phyloP scores from a whole-genome alignment of 768 basidiomycete genomes.

The Clavulina sp. region DNA sequence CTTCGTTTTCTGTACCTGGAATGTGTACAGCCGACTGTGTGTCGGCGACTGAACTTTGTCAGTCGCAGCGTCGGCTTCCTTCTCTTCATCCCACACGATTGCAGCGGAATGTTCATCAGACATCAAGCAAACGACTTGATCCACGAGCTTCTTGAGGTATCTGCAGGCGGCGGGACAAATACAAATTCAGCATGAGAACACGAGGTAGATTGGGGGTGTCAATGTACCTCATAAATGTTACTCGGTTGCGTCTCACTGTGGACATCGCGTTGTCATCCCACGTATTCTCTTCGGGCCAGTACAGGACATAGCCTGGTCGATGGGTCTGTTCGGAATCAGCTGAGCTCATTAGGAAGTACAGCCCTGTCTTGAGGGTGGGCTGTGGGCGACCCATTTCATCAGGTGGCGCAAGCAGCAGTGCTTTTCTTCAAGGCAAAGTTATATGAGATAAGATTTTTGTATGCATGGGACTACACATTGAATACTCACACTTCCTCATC shows the following conservation, averaged over 20 bases:
- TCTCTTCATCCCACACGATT: conserved; percentile 25
- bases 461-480: too few species aligned
- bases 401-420: not conserved
- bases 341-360: conserved; percentile 2
- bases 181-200: not conserved
- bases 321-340: too few species aligned
- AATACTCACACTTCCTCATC: too few species aligned
- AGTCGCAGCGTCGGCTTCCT: conserved; percentile 12
- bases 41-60: conserved; percentile 14
- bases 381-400: not conserved
- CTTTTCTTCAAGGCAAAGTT: not conserved
- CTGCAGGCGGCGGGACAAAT: too few species aligned
- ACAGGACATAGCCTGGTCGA: conserved; percentile 39
- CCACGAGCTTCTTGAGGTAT: conserved; percentile 40
- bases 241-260: not conserved
- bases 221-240: not conserved
- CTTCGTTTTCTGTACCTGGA: conserved; percentile 2
- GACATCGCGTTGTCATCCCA: not conserved
- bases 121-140: conserved; percentile 36
- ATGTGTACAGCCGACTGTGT: conserved; percentile 16
- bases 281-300: conserved; percentile 38
- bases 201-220: too few species aligned
- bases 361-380: conserved; percentile 3
- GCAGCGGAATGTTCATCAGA: conserved; percentile 29
- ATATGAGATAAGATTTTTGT: not conserved